These are phyloP conservation scores for Lepiota brunneoincarnata DNA, from an alignment of 768 basidiomycete species.

Conservation along the genomic window DNA sequence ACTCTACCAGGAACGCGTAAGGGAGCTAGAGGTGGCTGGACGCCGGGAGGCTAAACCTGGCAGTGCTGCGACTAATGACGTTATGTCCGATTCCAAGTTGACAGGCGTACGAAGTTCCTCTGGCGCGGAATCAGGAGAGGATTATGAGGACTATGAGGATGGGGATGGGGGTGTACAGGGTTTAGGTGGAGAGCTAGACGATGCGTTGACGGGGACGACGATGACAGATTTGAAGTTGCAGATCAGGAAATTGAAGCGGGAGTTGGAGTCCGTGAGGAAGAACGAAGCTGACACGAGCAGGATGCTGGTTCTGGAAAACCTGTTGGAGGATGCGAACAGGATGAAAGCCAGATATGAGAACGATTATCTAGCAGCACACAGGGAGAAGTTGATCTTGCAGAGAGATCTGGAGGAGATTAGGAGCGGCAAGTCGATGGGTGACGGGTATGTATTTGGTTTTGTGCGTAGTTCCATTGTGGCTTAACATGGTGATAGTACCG, in stretches of 20 bases:
- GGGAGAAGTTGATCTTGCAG: slow-evolving; percentile 78
- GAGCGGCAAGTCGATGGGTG: slow-evolving; percentile 78
- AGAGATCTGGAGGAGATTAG: slow-evolving; percentile 86
- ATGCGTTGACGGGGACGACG: slow-evolving; percentile 78
- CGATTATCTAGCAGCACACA: slow-evolving; percentile 82
- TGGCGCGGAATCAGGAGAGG: neutral
- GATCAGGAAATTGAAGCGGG: slow-evolving; percentile 76
- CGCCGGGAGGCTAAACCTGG: slow-evolving; percentile 17
- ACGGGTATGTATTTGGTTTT: slow-evolving; percentile 55
- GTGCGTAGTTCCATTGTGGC: slow-evolving; percentile 2
- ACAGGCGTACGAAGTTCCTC: neutral
- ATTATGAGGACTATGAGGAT: slow-evolving; percentile 35
- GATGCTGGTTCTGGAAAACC: slow-evolving; percentile 83
- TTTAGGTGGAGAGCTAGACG: slow-evolving; percentile 83
- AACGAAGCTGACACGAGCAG: slow-evolving; percentile 76
- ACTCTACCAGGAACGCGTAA: slow-evolving; percentile 86
- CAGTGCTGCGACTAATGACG: slow-evolving; percentile 26
- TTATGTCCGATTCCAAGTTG: neutral
- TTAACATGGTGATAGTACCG: slow-evolving; percentile 48
- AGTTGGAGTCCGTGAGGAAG: slow-evolving; percentile 71
- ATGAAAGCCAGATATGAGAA: slow-evolving; percentile 88
- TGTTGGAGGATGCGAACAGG: slow-evolving; percentile 87
- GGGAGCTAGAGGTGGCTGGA: slow-evolving; percentile 72
- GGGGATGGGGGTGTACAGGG: slow-evolving; percentile 47
- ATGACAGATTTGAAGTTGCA: slow-evolving; percentile 93